Evolutionary conservation across 352 stramenopile species (phyloP).

Genomic region (Pseudoperonospora humuli): DNA sequence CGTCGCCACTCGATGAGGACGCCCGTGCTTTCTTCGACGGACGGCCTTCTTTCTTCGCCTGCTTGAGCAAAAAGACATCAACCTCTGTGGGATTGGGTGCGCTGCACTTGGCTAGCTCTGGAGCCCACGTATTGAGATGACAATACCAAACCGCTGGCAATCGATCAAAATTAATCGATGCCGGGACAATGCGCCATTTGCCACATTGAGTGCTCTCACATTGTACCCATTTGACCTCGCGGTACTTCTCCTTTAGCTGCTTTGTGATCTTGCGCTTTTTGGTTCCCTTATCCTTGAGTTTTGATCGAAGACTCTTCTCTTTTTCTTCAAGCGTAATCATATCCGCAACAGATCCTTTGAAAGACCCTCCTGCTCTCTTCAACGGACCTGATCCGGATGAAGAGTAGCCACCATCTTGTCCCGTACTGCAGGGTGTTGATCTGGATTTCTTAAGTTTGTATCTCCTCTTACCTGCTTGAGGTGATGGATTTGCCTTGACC

Average conservation of each 20-base stretch:
- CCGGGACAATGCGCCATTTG: conserved; percentile 93
- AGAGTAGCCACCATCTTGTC: conserved; percentile 30
- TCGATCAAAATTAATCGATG: conserved; percentile 81
- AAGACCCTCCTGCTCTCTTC: conserved; percentile 17
- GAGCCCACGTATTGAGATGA: conserved; percentile 72
- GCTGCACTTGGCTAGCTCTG: conserved; percentile 59
- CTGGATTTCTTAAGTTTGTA: conserved; percentile 33
- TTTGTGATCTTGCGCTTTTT: conserved; percentile 77
- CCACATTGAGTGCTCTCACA: conserved; percentile 89
- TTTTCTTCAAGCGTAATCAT: conserved; percentile 21
- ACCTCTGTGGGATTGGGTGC: conserved; percentile 67
- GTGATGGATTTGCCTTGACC: conserved; percentile 28
- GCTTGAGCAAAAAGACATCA: conserved; percentile 57
- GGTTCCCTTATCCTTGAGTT: conserved; percentile 55
- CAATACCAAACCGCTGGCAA: conserved; percentile 89
- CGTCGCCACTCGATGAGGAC: conserved; percentile 8
- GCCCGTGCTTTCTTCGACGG: conserved; percentile 50
- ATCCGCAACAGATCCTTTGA: conserved; percentile 13
- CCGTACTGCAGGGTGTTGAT: conserved; percentile 7
- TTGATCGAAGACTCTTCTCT: conserved; percentile 24
- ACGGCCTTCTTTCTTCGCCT: conserved; percentile 45
- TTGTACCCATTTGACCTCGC: conserved; percentile 91
- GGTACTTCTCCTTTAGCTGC: conserved; percentile 74
- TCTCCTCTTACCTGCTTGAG: conserved; percentile 21
- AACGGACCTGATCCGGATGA: conserved; percentile 26